A percentile compares a stretch with the other conserved stretches of the same genome.
Conservation (phyloP, 129 eudicot genomes). For the Escallonia herrerae region DNA sequence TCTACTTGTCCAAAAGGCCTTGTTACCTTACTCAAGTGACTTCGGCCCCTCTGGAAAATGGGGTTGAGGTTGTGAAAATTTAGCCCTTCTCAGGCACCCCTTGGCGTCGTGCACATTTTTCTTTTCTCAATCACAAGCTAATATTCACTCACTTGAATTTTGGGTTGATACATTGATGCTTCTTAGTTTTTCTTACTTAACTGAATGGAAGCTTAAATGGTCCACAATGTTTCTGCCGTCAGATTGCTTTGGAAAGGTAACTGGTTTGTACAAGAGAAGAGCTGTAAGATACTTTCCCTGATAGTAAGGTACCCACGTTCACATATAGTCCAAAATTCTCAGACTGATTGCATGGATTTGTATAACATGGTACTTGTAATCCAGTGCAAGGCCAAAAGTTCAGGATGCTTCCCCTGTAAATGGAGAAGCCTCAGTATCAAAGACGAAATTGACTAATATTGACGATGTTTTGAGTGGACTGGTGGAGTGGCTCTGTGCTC, state of each 20-base stretch:
- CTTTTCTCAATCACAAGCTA: no score
- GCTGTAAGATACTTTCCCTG: conserved; percentile 87
- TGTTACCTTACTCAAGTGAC: no score
- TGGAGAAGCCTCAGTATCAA: conserved; percentile 57
- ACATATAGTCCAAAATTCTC: conserved; percentile 1
- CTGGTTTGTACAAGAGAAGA: conserved; percentile 94
- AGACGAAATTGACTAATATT: conserved; percentile 50
- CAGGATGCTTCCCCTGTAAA: conserved; percentile 32
- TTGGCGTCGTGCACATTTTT: no score
- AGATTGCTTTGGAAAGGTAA: conserved; percentile 91
- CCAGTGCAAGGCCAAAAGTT: conserved; percentile 57
- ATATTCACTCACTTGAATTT: neutral
- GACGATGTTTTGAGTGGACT: conserved; percentile 80
- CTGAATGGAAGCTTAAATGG: conserved; percentile 1
- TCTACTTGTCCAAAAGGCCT: no score
- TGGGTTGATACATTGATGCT: neutral
- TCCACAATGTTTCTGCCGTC: conserved; percentile 12
- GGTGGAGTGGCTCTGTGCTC: conserved; percentile 91
- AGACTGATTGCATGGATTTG: neutral
- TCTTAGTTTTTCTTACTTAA: neutral
- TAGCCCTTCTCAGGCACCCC: neutral
- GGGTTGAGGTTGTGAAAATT: neutral
- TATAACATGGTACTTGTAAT: conserved; percentile 2
- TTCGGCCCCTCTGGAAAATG: no score
- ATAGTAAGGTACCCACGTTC: conserved; percentile 55